Base-by-base conservation (phyloP, 2,329 filamentous ascomycete species). In the Penicillium sp. region DNA sequence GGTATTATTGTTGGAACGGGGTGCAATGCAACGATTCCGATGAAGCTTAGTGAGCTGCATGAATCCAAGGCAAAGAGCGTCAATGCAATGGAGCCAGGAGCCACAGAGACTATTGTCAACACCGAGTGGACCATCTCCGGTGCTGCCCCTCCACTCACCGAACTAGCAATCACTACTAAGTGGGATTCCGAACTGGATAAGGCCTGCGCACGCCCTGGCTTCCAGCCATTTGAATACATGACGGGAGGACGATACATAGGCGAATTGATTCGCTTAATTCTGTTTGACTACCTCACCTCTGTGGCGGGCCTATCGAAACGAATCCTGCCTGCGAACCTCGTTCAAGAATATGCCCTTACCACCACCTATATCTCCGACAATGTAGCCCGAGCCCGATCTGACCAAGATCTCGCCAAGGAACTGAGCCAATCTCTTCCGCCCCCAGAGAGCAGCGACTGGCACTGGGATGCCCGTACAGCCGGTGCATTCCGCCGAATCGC, bases 161-260 rank as follows among this genome's bases (percentile, higher is more conserved):
- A 86, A 24, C 67, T 77, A 22, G 64, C 71, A 13, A 80, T 93
- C 48, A 84, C 90, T 51, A 92, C 84, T 10, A 76, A 76, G 35
- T 93, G 90, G 90, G 90, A 95, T 66, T 74, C 79, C 10, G 75
- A 81, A 57, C 80, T 95, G 6, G 89, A 92, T 64, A 74, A 74
- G 5, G 82, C 86, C 46, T 88, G 87, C 64, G 87, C 90, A 64
- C 79, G 79, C 7, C 88, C 90, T 0, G 90, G 90, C 0, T 92
- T 93, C 65, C 90, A 93, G 63, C 90, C 90, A 0, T 83, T 93
- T 21, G 90, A 95, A 70, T 93, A 93, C 74, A 91, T 93, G 88
- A 92, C 89, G 0, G 85, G 89, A 3, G 90, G 90, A 2, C 81
- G 90, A 41, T 93, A 93, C 69, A 80, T 93, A 4, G 90, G 90